These are phyloP conservation scores for Diplodia sapinea DNA, from an alignment of 2,329 filamentous ascomycete genomes.

Conservation along the genomic window DNA sequence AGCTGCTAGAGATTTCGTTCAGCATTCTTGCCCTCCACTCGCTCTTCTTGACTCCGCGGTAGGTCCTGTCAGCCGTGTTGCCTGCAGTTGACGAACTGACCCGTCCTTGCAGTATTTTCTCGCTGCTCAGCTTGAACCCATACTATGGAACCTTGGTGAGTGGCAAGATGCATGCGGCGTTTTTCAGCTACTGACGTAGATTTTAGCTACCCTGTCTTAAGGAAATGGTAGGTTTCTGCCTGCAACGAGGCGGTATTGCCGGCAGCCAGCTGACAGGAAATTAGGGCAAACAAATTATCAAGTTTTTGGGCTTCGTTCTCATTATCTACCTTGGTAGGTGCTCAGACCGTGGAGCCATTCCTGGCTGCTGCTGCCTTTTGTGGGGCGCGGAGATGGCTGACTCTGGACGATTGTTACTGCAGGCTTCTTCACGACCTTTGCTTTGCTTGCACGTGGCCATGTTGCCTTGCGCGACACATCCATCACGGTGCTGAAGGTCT, in stretches of 20 bases:
- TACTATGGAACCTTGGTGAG: conserved; percentile 81
- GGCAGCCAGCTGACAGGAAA: conserved; percentile 32
- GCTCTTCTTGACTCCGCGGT: conserved; percentile 82
- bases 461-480: conserved; percentile 73
- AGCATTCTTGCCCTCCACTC: conserved; percentile 89
- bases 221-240: conserved; percentile 70
- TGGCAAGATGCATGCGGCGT: conserved; percentile 18
- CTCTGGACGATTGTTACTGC: conserved; percentile 7
- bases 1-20: conserved; percentile 79
- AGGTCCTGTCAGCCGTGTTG: conserved; percentile 33
- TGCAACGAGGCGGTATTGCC: conserved; percentile 9
- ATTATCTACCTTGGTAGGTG: conserved; percentile 75
- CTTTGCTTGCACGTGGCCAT: conserved; percentile 72
- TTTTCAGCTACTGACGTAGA: conserved; percentile 23
- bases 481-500: conserved; percentile 78
- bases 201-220: conserved; percentile 80
- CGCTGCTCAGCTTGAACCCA: conserved; percentile 81
- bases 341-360: background rate
- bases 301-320: conserved; percentile 77
- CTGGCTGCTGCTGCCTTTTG: conserved; percentile 17
- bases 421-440: conserved; percentile 88
- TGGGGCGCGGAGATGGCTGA: background rate
- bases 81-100: conserved; percentile 31
- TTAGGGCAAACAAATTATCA: conserved; percentile 82
- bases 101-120: conserved; percentile 69